Conservation (phyloP, 805 yeast genomes). For the Wickerhamiella sorbophila region DNA sequence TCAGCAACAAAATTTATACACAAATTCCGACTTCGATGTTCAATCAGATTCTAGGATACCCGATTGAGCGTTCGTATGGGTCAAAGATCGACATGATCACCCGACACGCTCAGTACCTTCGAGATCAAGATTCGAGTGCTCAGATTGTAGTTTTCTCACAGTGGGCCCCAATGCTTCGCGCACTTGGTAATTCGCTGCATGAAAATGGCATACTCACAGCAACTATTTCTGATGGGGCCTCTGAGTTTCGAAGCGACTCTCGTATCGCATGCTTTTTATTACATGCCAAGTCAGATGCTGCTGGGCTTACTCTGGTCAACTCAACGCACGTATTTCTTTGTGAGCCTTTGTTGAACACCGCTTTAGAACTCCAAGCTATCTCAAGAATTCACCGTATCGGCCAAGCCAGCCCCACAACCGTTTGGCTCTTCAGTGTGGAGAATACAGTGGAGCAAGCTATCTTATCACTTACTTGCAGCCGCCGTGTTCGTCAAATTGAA, state of each 20-base stretch:
- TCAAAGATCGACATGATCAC: conserved; percentile 77
- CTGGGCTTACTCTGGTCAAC: conserved; percentile 81
- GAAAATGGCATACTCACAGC: conserved; percentile 43
- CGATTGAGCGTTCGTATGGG: conserved; percentile 46
- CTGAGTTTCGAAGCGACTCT: conserved; percentile 33
- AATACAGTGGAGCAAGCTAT: conserved; percentile 85
- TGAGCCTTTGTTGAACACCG: conserved; percentile 81
- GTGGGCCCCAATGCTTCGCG: conserved; percentile 60
- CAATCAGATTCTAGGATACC: conserved; percentile 28
- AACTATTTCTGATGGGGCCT: conserved; percentile 32
- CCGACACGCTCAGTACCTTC: conserved; percentile 53
- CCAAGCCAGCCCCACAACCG: conserved; percentile 63
- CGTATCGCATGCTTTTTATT: conserved; percentile 69
- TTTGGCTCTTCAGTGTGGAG: conserved; percentile 81
- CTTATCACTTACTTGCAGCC: conserved; percentile 48
- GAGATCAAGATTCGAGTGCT: conserved; percentile 40
- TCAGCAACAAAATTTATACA: conserved; percentile 16
- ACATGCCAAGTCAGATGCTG: conserved; percentile 61
- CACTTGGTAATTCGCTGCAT: conserved; percentile 51
- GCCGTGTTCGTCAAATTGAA: conserved; percentile 31
- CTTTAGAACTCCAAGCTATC: conserved; percentile 82
- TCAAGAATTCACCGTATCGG: conserved; percentile 90
- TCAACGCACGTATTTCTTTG: conserved; percentile 87
- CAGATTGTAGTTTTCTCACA: conserved; percentile 86
- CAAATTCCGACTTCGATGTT: conserved; percentile 16